Base-by-base conservation (phyloP, 306 rosid species). In the Abrus precatorius region DNA sequence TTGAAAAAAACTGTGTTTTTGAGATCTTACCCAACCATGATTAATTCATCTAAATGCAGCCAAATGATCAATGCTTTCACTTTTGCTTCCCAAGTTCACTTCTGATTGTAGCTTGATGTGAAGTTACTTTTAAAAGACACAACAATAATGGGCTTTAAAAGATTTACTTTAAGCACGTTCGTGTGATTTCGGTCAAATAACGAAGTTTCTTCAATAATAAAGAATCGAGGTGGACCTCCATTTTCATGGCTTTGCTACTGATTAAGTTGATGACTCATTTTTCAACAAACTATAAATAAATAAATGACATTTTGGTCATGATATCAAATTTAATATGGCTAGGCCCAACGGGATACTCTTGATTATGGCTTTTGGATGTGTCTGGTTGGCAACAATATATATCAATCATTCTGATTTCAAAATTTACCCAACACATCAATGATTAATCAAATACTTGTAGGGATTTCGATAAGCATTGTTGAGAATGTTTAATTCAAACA, bases 51-150 rank as follows among this genome's bases (percentile, higher is more conserved):
- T 62, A 67, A 36, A 78, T 41, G 47, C 9, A 54, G 57, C 68
- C 75, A 36, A 78, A 50, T 55, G 5, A 78, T 67, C 13, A 5
- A 41, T 55, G 59, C 75, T 66, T 77, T 13, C 65, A 12, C 63
- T 54, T 77, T 53, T 41, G 75, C 36, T 77, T 54, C 57, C 62
- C 47, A 43, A 30, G 6, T n/a, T 49, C 57, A 54, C 68, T 68
- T 78, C 20, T 50, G 6, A 63, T 36, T 36, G 30, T 29, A 48
- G 73, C 54, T 77, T 77, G 67, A 77, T 53, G 75, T 66, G 55
- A 53, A 77, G 36, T 77, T 53, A 13, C 74, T 53, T 66, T 53
- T 7, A 8, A 52, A 66, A 53, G 57, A 77, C 56, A 52, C 56
- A 52, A 41, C 47, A 53, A 77, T 54, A 66, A 66, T 29, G 8